These are phyloP conservation scores for Aspergillus sp. DNA, from an alignment of 2,329 filamentous ascomycete genomes.

Conservation along the genomic window DNA sequence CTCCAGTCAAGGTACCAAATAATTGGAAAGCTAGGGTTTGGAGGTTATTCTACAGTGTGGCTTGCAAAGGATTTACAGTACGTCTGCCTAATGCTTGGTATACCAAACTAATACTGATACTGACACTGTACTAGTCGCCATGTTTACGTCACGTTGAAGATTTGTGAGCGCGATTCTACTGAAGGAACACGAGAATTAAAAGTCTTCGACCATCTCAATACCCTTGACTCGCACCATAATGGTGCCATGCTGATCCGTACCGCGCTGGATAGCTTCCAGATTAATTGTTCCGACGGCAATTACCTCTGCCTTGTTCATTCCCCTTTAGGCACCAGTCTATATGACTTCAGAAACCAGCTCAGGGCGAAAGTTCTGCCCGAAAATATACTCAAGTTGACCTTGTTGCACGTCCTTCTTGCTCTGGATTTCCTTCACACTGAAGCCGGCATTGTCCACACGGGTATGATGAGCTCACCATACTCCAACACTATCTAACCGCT, in stretches of 20 bases:
- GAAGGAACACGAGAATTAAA: conserved; percentile 14
- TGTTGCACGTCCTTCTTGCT: conserved; percentile 23
- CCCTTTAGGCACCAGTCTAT: conserved; percentile 23
- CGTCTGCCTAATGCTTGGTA: background rate
- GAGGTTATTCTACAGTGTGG: conserved; percentile 9
- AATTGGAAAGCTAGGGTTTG: conserved; percentile 7
- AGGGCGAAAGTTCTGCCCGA: conserved; percentile 15
- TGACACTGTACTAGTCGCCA: conserved; percentile 1
- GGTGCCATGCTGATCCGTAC: conserved; percentile 18
- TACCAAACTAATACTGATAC: background rate
- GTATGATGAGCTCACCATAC: conserved; percentile 10
- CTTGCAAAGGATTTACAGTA: conserved; percentile 15
- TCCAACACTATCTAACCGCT: background rate
- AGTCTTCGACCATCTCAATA: conserved; percentile 18
- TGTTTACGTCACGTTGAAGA: conserved; percentile 11
- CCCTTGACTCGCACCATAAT: conserved; percentile 15
- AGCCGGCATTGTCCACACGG: conserved; percentile 22
- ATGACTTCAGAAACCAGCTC: conserved; percentile 10
- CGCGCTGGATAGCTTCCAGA: conserved; percentile 21
- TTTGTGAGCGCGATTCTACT: conserved; percentile 5
- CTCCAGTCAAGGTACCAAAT: conserved; percentile 10
- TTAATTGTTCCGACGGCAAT: conserved; percentile 9
- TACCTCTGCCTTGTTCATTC: conserved; percentile 23
- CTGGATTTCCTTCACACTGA: conserved; percentile 29
- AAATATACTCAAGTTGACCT: conserved; percentile 19